Evolutionary conservation across 768 basidiomycete genomes (phyloP), one percentile per base, ranked within the genome.

Genomic region (Panus rudis): DNA sequence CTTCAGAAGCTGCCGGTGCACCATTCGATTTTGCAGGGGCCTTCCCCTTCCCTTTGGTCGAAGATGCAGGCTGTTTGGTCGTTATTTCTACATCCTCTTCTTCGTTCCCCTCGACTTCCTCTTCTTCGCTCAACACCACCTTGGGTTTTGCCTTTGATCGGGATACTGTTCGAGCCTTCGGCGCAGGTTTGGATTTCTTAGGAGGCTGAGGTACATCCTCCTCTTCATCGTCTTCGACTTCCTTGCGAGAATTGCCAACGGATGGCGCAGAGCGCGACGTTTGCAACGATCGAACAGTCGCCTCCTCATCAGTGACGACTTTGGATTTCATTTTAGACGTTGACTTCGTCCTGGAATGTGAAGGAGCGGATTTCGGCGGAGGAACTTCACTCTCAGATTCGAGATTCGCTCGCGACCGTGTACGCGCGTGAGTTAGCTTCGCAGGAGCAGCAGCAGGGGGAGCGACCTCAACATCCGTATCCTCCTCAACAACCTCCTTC

Each of bases 71-170:
- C n/a, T 30, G 28, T n/a, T 30, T 30, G 28, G 28, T 10, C n/a
- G 28, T n/a, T 10, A 39, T 25, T 48, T 49, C 4, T 41, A 42
- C 14, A 27, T 46, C 39, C 39, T 44, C 21, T 4, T 12, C 32
- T 8, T 28, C 21, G 4, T 42, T 37, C 10, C 56, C 52, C 3
- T 49, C 49, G 38, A 43, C 46, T 27, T 47, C 48, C 11, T 47
- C 46, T 4, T 30, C 28, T 21, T 49, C 48, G 10, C 32, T 22
- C 4, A 45, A 41, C 12, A 30, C 37, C 12, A 33, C 45, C 21
- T 48, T 47, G n/a, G 24, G 25, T 32, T 52, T 54, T 26, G 50
- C 22, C 42, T 56, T 53, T 5, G 48, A 14, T 6, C 45, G 50
- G 11, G 55, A 42, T 14, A 41, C 37, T 4, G 37, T 50, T 43